A percentile compares a stretch with the other conserved stretches of the same genome.
These are phyloP conservation scores for Pestalotiopsis sp. DNA, from an alignment of 2,329 filamentous ascomycete species.

Conservation along the genomic window DNA sequence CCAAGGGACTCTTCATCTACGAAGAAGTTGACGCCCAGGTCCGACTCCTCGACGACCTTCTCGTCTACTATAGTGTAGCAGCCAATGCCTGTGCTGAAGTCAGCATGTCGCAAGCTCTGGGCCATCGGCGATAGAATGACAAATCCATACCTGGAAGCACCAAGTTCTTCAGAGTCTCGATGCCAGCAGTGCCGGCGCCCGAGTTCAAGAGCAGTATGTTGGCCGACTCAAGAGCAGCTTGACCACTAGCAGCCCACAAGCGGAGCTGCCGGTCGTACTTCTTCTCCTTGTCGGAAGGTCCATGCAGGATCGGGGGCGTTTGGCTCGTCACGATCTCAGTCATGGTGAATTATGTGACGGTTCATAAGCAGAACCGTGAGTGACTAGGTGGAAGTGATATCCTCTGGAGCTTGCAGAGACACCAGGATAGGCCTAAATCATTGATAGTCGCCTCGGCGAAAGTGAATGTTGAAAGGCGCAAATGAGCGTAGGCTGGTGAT, in stretches of 20 bases:
- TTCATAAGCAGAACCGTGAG: not conserved
- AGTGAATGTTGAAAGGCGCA: not conserved
- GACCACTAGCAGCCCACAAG: conserved; percentile 91
- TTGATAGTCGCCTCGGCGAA: not conserved
- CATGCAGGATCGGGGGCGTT: conserved; percentile 51
- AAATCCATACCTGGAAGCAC: conserved; percentile 72
- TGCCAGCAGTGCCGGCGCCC: conserved; percentile 81
- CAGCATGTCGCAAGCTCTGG: conserved; percentile 18
- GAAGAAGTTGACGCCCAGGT: conserved; percentile 97
- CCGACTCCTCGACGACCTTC: conserved; percentile 73
- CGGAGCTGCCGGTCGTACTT: conserved; percentile 96
- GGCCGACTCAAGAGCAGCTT: conserved; percentile 86
- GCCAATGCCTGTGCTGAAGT: conserved; percentile 68
- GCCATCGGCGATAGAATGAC: not conserved
- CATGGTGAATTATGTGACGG: conserved; percentile 33
- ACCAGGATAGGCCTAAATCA: not conserved
- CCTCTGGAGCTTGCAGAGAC: not conserved
- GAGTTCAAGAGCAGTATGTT: conserved; percentile 91
- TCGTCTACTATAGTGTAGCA: conserved; percentile 90
- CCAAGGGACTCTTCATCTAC: conserved; percentile 79
- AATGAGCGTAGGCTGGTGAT: not conserved
- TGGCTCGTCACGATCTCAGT: conserved; percentile 47
- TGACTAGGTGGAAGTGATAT: not conserved
- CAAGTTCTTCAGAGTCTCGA: conserved; percentile 96
- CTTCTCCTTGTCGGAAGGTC: conserved; percentile 64